A percentile compares a stretch with the other conserved stretches of the same genome.
phyloP scores from a whole-genome alignment of 2,329 filamentous ascomycete species.

The Emergomyces orientalis region DNA sequence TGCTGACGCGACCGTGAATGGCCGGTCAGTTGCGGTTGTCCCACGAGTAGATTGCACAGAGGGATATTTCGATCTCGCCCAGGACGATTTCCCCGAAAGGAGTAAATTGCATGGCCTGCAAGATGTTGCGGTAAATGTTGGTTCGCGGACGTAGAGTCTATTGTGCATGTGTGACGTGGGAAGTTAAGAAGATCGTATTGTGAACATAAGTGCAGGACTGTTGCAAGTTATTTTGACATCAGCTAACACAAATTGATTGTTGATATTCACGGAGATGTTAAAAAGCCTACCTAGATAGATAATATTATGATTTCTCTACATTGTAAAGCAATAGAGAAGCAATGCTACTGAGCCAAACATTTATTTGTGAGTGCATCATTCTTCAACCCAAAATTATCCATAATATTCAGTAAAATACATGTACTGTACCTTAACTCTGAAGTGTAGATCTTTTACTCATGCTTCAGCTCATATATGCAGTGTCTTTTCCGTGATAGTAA shows the following conservation, averaged over 20 bases:
- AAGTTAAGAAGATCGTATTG: neutral
- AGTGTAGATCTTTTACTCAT: too few relatives aligned
- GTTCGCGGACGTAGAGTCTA: conserved; percentile 26
- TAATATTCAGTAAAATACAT: neutral
- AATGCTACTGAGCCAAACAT: neutral
- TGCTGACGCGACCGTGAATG: conserved; percentile 23
- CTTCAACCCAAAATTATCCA: neutral
- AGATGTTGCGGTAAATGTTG: conserved; percentile 49
- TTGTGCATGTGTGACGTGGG: neutral
- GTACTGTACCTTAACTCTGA: neutral
- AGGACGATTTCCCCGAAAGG: conserved; percentile 28
- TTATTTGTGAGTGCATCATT: neutral
- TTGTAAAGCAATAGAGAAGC: neutral
- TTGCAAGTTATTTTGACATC: too few relatives aligned
- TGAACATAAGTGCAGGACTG: neutral
- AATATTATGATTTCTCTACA: neutral
- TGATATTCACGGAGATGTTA: neutral
- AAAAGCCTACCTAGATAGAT: neutral
- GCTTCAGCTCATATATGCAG: too few relatives aligned
- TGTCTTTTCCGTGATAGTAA: too few relatives aligned
- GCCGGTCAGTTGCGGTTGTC: conserved; percentile 27
- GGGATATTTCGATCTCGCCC: conserved; percentile 29
- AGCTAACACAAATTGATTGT: neutral
- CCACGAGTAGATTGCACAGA: conserved; percentile 23
- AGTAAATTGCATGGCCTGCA: conserved; percentile 43